These are phyloP conservation scores for Thermomyces lanuginosus DNA, from an alignment of 2,329 filamentous ascomycete species.

Conservation along the genomic window DNA sequence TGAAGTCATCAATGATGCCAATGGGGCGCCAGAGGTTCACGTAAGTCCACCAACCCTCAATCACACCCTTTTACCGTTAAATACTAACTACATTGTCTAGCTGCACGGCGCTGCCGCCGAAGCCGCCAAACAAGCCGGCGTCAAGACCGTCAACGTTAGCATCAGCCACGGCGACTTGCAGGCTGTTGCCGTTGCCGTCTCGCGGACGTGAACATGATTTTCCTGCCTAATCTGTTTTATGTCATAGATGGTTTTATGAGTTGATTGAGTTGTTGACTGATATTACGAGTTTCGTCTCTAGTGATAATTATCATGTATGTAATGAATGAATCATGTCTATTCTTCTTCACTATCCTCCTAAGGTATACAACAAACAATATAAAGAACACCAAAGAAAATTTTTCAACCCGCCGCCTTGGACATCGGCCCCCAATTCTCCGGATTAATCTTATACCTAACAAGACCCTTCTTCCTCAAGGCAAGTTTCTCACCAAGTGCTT, in stretches of 20 bases:
- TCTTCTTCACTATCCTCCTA: neutral
- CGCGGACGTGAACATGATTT: slow-evolving; percentile 49
- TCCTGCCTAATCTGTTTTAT: too few species aligned
- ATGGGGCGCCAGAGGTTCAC: slow-evolving; percentile 66
- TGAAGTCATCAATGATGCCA: slow-evolving; percentile 69
- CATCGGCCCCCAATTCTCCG: slow-evolving; percentile 88
- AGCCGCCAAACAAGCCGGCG: slow-evolving; percentile 69
- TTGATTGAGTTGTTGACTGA: too few species aligned
- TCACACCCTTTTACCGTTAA: slow-evolving; percentile 2
- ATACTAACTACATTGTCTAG: slow-evolving; percentile 36
- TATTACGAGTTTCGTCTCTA: too few species aligned
- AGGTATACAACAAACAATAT: neutral
- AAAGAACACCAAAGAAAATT: neutral
- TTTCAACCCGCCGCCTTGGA: slow-evolving; percentile 4
- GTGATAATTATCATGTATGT: neutral
- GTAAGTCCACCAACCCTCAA: slow-evolving; percentile 41
- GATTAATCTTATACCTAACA: slow-evolving; percentile 79
- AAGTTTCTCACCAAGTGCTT: slow-evolving; percentile 53
- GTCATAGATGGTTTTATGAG: too few species aligned
- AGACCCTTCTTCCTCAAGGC: slow-evolving; percentile 44
- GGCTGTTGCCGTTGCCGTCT: slow-evolving; percentile 84
- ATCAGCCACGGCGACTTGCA: slow-evolving; percentile 93
- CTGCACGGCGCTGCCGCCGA: slow-evolving; percentile 70
- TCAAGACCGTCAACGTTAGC: slow-evolving; percentile 79
- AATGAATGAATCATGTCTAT: neutral